These are phyloP conservation scores for Xylaria hypoxylon DNA, from an alignment of 2,329 filamentous ascomycete species.

Conservation along the genomic window DNA sequence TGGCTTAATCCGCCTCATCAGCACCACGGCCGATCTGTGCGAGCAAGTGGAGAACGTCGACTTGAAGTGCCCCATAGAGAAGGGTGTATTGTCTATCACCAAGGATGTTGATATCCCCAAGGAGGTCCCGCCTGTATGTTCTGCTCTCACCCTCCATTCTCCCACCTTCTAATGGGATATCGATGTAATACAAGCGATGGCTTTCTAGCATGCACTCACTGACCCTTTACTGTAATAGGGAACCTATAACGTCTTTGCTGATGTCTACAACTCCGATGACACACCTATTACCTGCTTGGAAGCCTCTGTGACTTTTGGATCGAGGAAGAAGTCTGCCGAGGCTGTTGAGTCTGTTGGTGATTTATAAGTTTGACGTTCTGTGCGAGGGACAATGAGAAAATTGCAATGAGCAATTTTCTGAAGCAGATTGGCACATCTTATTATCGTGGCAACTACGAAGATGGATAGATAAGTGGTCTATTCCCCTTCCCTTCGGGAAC, in stretches of 20 bases:
- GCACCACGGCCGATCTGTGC: constrained; percentile 84
- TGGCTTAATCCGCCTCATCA: constrained; percentile 89
- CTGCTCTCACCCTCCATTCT: not conserved
- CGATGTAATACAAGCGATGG: not conserved
- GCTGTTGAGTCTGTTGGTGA: constrained; percentile 21
- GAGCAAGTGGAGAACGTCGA: constrained; percentile 90
- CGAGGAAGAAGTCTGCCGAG: constrained; percentile 51
- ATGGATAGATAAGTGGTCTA: constrained; percentile 37
- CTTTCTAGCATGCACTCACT: constrained; percentile 8
- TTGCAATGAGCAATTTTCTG: constrained; percentile 13
- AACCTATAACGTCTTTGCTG: constrained; percentile 88
- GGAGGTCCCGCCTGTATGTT: constrained; percentile 87
- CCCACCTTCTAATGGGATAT: not conserved
- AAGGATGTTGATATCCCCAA: constrained; percentile 88
- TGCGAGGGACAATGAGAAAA: not conserved
- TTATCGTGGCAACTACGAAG: constrained; percentile 34
- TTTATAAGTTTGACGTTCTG: constrained; percentile 21
- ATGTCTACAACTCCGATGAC: constrained; percentile 80
- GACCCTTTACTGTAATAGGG: constrained; percentile 66
- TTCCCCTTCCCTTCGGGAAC: constrained; percentile 37
- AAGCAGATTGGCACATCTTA: constrained; percentile 17
- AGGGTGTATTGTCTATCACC: constrained; percentile 76
- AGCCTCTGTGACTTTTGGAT: constrained; percentile 74
- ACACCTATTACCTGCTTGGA: constrained; percentile 88
- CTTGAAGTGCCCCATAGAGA: constrained; percentile 86